Conservation (phyloP, 164 flowering plant genomes). For the Annona squamosa region DNA sequence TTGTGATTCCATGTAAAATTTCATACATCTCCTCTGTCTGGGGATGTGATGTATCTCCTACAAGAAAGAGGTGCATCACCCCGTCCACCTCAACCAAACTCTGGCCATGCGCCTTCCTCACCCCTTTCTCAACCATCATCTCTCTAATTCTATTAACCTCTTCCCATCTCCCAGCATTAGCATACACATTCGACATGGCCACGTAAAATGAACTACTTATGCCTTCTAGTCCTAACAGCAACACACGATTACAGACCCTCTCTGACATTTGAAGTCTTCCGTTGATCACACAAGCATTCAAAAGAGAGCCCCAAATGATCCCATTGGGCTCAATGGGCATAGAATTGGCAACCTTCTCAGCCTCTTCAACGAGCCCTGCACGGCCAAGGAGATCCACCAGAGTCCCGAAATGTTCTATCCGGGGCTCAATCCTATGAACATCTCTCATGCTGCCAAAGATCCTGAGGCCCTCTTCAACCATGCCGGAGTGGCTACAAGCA, state of each 20-base stretch:
- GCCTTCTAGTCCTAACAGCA: constrained; percentile 1
- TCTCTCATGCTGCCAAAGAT: constrained; percentile 22
- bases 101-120: background rate
- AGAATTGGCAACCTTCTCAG: constrained; percentile 9
- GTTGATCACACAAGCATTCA: constrained; percentile 9
- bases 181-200: constrained; percentile 8
- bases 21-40: constrained; percentile 3
- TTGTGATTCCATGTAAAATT: constrained; percentile 1
- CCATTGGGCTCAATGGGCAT: constrained; percentile 22
- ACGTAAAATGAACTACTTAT: constrained; percentile 1
- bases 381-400: constrained; percentile 37
- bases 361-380: constrained; percentile 19
- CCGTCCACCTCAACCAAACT: constrained; percentile 10
- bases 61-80: constrained; percentile 1
- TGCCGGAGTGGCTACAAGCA: constrained; percentile 40
- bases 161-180: constrained; percentile 2
- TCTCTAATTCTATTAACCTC: constrained; percentile 3
- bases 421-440: constrained; percentile 20
- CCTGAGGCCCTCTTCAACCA: constrained; percentile 30
- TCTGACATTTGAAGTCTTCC: background rate
- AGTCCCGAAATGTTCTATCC: constrained; percentile 37
- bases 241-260: background rate
- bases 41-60: constrained; percentile 5
- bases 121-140: constrained; percentile 4
- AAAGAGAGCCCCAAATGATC: constrained; percentile 19